phyloP scores from a whole-genome alignment of 2,329 filamentous ascomycete species.

The Microcyclospora pomicola region DNA sequence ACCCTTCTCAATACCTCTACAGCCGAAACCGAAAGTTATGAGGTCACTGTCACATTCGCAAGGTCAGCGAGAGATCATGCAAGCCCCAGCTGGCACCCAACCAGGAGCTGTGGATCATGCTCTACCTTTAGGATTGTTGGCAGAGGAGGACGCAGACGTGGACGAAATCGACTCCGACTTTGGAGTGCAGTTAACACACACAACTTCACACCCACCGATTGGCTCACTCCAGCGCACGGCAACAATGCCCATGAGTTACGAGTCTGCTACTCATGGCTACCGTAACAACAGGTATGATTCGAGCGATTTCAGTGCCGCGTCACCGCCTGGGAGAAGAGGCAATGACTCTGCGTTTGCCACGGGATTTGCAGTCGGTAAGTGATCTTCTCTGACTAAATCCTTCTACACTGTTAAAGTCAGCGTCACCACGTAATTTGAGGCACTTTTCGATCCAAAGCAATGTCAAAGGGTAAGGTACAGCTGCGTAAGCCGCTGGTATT shows the following conservation, averaged over 20 bases:
- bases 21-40: conserved; percentile 83
- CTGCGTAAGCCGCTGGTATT: no score
- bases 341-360: background rate
- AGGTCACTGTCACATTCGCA: conserved; percentile 91
- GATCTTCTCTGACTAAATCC: no score
- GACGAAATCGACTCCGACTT: conserved; percentile 15
- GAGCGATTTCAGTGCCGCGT: conserved; percentile 1
- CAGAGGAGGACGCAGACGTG: conserved; percentile 13
- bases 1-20: conserved; percentile 74
- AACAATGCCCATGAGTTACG: conserved; percentile 16
- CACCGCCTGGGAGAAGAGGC: conserved; percentile 3
- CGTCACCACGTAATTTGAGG: no score
- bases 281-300: background rate
- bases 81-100: background rate
- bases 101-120: conserved; percentile 8
- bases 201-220: conserved; percentile 19
- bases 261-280: conserved; percentile 4
- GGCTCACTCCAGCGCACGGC: conserved; percentile 18
- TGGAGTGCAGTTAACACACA: conserved; percentile 17
- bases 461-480: no score
- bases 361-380: no score
- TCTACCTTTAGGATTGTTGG: conserved; percentile 17
- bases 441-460: no score
- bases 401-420: no score
- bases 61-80: conserved; percentile 16